Percentiles rank a stretch among this genome's conserved stretches.
These are phyloP conservation scores for Alternaria arbusti DNA, from an alignment of 2,329 filamentous ascomycete species.

Conservation along the genomic window DNA sequence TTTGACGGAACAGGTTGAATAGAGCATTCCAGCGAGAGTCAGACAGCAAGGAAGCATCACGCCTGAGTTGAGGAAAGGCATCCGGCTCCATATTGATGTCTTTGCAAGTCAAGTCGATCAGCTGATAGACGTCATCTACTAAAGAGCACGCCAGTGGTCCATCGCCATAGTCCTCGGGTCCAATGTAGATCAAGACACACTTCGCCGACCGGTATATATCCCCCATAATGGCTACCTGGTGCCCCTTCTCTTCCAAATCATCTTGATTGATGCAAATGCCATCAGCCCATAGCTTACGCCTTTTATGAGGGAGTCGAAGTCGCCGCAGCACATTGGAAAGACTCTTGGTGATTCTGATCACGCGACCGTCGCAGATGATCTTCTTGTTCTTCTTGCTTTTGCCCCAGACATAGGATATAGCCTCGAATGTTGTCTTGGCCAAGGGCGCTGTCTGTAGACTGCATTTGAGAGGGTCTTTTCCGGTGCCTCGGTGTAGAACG, in stretches of 20 bases:
- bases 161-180: slow-evolving; percentile 1
- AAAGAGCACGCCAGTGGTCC: slow-evolving; percentile 6
- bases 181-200: slow-evolving; percentile 14
- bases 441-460: slow-evolving; percentile 9
- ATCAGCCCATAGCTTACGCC: slow-evolving; percentile 20
- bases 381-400: slow-evolving; percentile 2
- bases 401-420: slow-evolving; percentile 22
- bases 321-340: slow-evolving; percentile 9
- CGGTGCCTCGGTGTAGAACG: not conserved
- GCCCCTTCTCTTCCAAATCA: slow-evolving; percentile 15
- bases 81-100: not conserved
- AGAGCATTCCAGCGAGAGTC: slow-evolving; percentile 9
- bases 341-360: slow-evolving; percentile 10
- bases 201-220: slow-evolving; percentile 16
- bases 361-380: slow-evolving; percentile 8
- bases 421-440: slow-evolving; percentile 10
- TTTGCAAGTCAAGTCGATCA: slow-evolving; percentile 1
- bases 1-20: not conserved
- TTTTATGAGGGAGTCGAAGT: slow-evolving; percentile 1
- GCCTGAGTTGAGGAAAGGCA: not conserved
- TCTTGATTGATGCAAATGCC: slow-evolving; percentile 24
- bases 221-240: slow-evolving; percentile 21
- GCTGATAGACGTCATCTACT: slow-evolving; percentile 5
- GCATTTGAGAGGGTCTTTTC: slow-evolving; percentile 8
- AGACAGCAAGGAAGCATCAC: not conserved